Percentiles rank a stretch among this genome's conserved stretches.
These are phyloP conservation scores for Salvia splendens DNA, from an alignment of 257 asterid genomes.

Conservation along the genomic window DNA sequence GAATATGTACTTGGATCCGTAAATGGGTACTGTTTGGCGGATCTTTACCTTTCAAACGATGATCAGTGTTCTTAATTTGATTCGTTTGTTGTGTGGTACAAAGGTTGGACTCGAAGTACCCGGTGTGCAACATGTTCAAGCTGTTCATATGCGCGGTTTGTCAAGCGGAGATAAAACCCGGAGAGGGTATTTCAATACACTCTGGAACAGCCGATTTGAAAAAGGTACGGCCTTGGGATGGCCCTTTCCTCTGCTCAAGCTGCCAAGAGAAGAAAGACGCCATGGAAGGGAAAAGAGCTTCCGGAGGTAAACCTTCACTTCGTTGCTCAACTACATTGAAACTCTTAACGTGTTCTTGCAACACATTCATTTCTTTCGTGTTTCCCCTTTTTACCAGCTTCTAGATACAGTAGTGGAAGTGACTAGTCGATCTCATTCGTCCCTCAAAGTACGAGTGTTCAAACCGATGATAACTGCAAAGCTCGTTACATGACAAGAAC, in stretches of 20 bases:
- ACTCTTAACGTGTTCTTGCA: conserved; percentile 5
- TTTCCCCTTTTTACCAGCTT: conserved; percentile 50
- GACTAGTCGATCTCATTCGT: conserved; percentile 48
- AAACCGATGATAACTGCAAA: conserved; percentile 40
- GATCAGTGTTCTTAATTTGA: not conserved
- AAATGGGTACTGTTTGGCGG: not conserved
- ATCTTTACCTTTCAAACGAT: not conserved
- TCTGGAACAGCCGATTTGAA: conserved; percentile 50
- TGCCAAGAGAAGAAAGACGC: conserved; percentile 97
- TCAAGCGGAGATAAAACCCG: conserved; percentile 90
- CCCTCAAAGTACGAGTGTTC: conserved; percentile 26
- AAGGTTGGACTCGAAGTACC: conserved; percentile 90
- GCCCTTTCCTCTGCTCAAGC: conserved; percentile 91
- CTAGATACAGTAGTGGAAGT: conserved; percentile 73
- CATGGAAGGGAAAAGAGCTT: conserved; percentile 90
- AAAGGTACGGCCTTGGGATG: conserved; percentile 93
- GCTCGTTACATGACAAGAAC: conserved; percentile 37
- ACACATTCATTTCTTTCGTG: conserved; percentile 23
- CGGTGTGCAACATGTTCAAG: conserved; percentile 92
- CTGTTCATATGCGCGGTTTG: conserved; percentile 92
- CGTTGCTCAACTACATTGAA: conserved; percentile 11
- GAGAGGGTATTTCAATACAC: conserved; percentile 89
- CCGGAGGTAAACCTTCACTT: conserved; percentile 58
- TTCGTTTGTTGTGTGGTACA: conserved; percentile 14
- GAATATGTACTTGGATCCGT: not conserved